Evolutionary conservation across 352 stramenopile species (phyloP), one percentile per base, ranked within the genome.

Genomic region (Achlya hypogyna): DNA sequence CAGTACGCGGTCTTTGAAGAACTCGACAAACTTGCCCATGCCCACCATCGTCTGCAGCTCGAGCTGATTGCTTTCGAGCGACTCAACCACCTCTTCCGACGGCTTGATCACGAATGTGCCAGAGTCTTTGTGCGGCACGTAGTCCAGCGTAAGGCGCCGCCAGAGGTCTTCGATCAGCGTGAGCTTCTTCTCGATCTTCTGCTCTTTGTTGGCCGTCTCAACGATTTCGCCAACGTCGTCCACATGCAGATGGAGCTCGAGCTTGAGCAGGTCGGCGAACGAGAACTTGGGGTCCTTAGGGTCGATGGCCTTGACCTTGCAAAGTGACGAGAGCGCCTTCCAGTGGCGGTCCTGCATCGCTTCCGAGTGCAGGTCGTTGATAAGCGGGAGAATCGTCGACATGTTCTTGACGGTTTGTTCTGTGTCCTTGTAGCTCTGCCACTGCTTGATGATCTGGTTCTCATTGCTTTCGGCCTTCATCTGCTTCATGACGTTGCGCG

Each of bases 311-410:
- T 95, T 93, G n/a, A 93, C 85, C 29, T 92, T 86, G 45, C 84
- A 93, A 40, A 93, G 89, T 2, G 68, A 72, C 12, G 89, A 92
- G 9, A 98, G 67, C 12, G 81, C 84, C 67, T 90, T 88, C 95
- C 95, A 98, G 76, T 98, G 95, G 4, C 95, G 88, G 51, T 95
- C 75, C 59, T 96, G 87, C 81, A 98, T 98, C 28, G 93, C 87
- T 62, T 97, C 86, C 1, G 89, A 97, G 75, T 98, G 93, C 35
- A 98, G 76, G 58, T 98, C 95, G 59, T 97, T 96, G 71, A 98
- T 96, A 16, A 98, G 73, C 6, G 86, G 85, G 8, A 95, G 52
- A 1, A 95, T 86, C 0, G 79, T 84, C 31, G 84, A 73, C 86
- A 93, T 93, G 63, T 95, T 93, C 71, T 93, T 95, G 20, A 91